Evolutionary conservation across 2,329 filamentous ascomycete genomes (phyloP).

Genomic region (Monosporascus ibericus): DNA sequence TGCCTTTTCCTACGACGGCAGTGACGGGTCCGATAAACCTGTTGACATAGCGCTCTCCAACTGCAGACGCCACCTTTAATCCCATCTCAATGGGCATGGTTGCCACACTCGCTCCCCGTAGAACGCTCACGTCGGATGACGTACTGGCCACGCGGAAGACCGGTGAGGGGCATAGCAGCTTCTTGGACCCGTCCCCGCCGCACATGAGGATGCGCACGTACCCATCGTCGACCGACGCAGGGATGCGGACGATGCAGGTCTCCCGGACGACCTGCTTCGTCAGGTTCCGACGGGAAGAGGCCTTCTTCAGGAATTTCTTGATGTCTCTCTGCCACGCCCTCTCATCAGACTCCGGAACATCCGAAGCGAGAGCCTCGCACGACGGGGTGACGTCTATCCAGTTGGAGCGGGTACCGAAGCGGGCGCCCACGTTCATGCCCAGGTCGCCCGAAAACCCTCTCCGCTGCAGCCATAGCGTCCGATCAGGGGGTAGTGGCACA

Average conservation of each 20-base stretch:
- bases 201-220: slow-evolving; percentile 65
- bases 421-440: slow-evolving; percentile 59
- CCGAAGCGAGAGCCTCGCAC: slow-evolving; percentile 35
- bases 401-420: slow-evolving; percentile 50
- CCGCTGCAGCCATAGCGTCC: slow-evolving; percentile 61
- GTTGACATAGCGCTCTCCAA: slow-evolving; percentile 39
- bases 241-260: slow-evolving; percentile 60
- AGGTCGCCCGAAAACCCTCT: slow-evolving; percentile 64
- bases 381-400: slow-evolving; percentile 66
- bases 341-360: slow-evolving; percentile 52
- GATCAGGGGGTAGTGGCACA: slow-evolving; percentile 45
- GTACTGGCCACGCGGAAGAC: slow-evolving; percentile 65
- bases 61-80: slow-evolving; percentile 47
- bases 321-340: slow-evolving; percentile 64
- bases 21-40: slow-evolving; percentile 37
- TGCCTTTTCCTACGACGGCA: slow-evolving; percentile 33
- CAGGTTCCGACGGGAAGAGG: slow-evolving; percentile 35
- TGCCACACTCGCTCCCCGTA: slow-evolving; percentile 58
- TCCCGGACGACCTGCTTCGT: slow-evolving; percentile 50
- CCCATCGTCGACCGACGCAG: slow-evolving; percentile 56
- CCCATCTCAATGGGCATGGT: slow-evolving; percentile 63
- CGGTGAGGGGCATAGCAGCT: slow-evolving; percentile 58
- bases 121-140: slow-evolving; percentile 51
- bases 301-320: slow-evolving; percentile 54
- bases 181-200: slow-evolving; percentile 32